Conservation (phyloP, 345 rosid species). For the Eucalyptus globulus region DNA sequence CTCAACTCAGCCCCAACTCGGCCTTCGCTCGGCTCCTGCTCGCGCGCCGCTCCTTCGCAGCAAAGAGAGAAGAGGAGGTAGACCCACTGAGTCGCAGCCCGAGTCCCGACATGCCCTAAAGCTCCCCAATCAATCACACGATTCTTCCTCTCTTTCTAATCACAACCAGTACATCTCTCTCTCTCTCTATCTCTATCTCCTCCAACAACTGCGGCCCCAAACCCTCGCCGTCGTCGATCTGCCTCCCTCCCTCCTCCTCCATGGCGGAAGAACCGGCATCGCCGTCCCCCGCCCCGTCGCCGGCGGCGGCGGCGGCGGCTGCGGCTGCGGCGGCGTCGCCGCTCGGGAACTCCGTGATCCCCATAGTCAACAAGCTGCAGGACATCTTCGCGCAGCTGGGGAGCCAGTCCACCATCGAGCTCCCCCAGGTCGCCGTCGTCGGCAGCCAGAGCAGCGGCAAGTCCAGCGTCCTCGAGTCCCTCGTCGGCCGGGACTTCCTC, state of each 20-base stretch:
- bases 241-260: neutral
- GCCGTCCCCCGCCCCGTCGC: conserved; percentile 3
- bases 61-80: neutral
- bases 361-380: conserved; percentile 86
- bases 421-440: conserved; percentile 97
- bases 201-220: neutral
- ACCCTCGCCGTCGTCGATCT: neutral
- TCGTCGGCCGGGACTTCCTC: conserved; percentile 94
- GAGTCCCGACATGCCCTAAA: neutral
- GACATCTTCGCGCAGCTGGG: conserved; percentile 97
- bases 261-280: conserved; percentile 23
- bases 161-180: neutral
- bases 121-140: neutral
- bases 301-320: neutral
- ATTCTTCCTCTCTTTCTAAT: neutral
- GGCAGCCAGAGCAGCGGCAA: conserved; percentile 99
- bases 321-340: conserved; percentile 26
- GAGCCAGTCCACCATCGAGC: conserved; percentile 79
- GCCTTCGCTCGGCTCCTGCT: neutral
- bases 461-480: conserved; percentile 95
- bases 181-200: neutral
- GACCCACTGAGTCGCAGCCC: neutral
- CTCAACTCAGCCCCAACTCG: neutral
- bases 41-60: neutral
- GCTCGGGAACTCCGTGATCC: conserved; percentile 85